A percentile compares a stretch with the other conserved stretches of the same genome.
These are phyloP conservation scores for Coemansia interrupta DNA, from an alignment of 192 early-diverging fungal genomes.

Conservation along the genomic window DNA sequence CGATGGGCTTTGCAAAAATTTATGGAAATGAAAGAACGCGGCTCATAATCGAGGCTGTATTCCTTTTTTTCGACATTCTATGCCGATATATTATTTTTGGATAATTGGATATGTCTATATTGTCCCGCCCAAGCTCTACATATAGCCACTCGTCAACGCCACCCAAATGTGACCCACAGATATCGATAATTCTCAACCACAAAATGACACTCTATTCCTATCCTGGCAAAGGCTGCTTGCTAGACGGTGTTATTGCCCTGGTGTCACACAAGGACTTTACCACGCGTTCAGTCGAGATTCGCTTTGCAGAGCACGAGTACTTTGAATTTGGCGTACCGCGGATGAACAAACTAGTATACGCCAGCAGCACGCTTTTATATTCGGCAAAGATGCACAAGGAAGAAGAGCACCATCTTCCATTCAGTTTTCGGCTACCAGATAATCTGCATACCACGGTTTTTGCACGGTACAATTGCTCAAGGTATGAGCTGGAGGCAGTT, in stretches of 20 bases:
- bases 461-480: background rate
- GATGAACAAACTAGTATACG: background rate
- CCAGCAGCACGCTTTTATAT: background rate
- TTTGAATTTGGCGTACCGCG: constrained; percentile 9
- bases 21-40: too few species aligned
- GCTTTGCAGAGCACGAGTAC: constrained; percentile 5
- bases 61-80: too few species aligned
- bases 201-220: background rate
- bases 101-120: too few species aligned
- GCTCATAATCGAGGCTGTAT: too few species aligned
- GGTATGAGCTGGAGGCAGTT: constrained; percentile 1
- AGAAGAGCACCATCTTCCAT: background rate
- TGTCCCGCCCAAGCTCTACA: too few species aligned
- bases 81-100: too few species aligned
- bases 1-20: too few species aligned
- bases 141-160: background rate
- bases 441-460: constrained; percentile 5
- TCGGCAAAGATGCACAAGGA: background rate
- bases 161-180: background rate
- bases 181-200: constrained; percentile 4
- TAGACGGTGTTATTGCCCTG: background rate
- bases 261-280: background rate
- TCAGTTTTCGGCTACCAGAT: background rate
- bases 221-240: background rate
- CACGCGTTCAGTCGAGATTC: background rate